These are phyloP conservation scores for Debaryomyces subglobosus DNA, from an alignment of 1,139 yeast genomes.

Conservation along the genomic window DNA sequence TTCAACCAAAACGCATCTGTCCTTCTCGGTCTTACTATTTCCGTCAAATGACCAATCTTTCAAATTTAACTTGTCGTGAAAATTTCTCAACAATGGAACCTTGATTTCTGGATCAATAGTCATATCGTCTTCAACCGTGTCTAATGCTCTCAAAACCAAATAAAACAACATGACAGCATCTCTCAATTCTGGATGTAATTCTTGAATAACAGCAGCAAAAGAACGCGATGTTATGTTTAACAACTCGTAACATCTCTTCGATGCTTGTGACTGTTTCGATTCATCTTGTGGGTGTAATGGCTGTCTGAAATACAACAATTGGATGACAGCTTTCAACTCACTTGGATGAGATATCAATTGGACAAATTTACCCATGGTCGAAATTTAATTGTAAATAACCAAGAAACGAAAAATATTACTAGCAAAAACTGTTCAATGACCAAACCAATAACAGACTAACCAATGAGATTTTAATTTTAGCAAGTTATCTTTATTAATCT, in stretches of 20 bases:
- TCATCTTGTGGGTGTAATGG: constrained; percentile 56
- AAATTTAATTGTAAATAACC: neutral
- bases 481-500: neutral
- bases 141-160: constrained; percentile 84
- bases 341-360: constrained; percentile 70
- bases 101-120: constrained; percentile 70
- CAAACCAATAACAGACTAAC: neutral
- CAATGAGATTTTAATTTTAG: neutral
- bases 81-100: constrained; percentile 71
- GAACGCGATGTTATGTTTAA: constrained; percentile 80
- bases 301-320: constrained; percentile 57
- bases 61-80: constrained; percentile 61
- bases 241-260: constrained; percentile 69
- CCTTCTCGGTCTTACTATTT: constrained; percentile 75
- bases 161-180: constrained; percentile 83
- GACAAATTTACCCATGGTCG: constrained; percentile 63
- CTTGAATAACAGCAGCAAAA: constrained; percentile 89
- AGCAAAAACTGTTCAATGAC: neutral
- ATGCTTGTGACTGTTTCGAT: constrained; percentile 43
- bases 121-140: constrained; percentile 98
- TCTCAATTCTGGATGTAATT: constrained; percentile 87
- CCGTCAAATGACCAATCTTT: constrained; percentile 84
- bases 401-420: neutral
- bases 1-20: constrained; percentile 75
- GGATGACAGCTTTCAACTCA: constrained; percentile 71